phyloP scores from a whole-genome alignment of 768 basidiomycete genomes.

The Lactarius pseudohatsudake region DNA sequence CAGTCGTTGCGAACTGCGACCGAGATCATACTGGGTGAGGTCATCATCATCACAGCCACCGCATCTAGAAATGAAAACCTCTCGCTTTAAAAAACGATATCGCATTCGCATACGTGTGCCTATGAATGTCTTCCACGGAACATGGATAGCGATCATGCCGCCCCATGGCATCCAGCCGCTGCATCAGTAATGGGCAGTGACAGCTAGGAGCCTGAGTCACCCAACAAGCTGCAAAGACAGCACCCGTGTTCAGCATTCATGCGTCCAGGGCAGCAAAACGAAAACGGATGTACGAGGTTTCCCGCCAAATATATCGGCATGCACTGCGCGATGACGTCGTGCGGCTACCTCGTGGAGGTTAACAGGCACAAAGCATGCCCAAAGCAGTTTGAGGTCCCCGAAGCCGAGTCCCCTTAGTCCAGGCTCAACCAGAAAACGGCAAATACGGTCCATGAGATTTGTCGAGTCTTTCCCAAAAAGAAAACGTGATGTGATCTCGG shows the following conservation, averaged over 20 bases:
- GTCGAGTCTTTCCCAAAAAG: not conserved
- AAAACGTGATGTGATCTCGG: not conserved
- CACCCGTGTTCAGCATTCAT: not conserved
- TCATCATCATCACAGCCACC: not conserved
- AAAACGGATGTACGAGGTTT: not conserved
- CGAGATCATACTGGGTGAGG: not conserved
- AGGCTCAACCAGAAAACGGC: not conserved
- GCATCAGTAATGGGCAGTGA: not conserved
- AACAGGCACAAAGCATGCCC: not conserved
- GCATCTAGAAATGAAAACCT: not conserved
- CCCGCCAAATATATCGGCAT: not conserved
- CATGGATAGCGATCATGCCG: not conserved
- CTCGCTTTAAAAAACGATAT: not conserved
- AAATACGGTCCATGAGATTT: not conserved
- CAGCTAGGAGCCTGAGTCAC: not conserved
- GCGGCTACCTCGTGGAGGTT: not conserved
- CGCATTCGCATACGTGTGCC: not conserved
- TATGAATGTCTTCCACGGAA: not conserved
- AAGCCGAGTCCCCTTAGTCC: not conserved
- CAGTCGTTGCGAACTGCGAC: not conserved
- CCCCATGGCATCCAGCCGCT: no score
- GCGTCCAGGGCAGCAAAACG: not conserved
- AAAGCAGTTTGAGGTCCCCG: not conserved
- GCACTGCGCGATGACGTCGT: not conserved
- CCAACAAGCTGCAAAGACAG: not conserved